These are phyloP conservation scores for Yamadazyma philogaea DNA, from an alignment of 805 yeast species.

Conservation along the genomic window DNA sequence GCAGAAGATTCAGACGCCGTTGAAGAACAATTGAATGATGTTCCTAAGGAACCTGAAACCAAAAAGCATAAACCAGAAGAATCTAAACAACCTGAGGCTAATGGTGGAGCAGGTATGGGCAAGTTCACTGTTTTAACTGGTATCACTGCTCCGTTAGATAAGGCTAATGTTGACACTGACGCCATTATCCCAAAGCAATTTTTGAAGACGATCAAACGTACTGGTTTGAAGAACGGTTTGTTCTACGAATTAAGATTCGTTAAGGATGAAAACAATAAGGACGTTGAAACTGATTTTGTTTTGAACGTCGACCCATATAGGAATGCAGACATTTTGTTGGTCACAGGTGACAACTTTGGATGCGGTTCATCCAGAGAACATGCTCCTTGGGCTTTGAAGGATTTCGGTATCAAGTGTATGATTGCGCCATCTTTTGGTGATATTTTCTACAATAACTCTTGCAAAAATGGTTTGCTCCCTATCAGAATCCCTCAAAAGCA, in stretches of 20 bases:
- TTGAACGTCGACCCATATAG: slow-evolving; percentile 84
- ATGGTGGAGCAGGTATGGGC: slow-evolving; percentile 55
- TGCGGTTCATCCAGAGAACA: slow-evolving; percentile 99
- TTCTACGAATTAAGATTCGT: slow-evolving; percentile 85
- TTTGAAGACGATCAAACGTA: slow-evolving; percentile 94
- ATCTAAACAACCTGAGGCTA: slow-evolving; percentile 12
- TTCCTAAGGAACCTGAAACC: slow-evolving; percentile 47
- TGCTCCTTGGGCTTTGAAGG: slow-evolving; percentile 99
- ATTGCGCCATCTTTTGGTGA: slow-evolving; percentile 99
- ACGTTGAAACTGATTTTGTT: slow-evolving; percentile 82
- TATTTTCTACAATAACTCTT: slow-evolving; percentile 95
- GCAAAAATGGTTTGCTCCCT: slow-evolving; percentile 92
- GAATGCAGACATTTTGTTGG: slow-evolving; percentile 76
- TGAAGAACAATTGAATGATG: slow-evolving; percentile 56
- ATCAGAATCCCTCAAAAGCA: slow-evolving; percentile 82
- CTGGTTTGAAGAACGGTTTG: slow-evolving; percentile 84
- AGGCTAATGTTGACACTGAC: slow-evolving; percentile 96
- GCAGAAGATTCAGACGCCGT: slow-evolving; percentile 38
- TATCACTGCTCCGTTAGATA: slow-evolving; percentile 89
- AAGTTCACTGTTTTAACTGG: slow-evolving; percentile 75
- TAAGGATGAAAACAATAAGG: slow-evolving; percentile 64
- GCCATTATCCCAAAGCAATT: slow-evolving; percentile 99
- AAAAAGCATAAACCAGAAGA: slow-evolving; percentile 16
- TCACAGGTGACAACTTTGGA: slow-evolving; percentile 96
- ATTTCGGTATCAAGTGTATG: slow-evolving; percentile 92